phyloP scores from a whole-genome alignment of 1,139 yeast genomes.

The Scheffersomyces lignicola region DNA sequence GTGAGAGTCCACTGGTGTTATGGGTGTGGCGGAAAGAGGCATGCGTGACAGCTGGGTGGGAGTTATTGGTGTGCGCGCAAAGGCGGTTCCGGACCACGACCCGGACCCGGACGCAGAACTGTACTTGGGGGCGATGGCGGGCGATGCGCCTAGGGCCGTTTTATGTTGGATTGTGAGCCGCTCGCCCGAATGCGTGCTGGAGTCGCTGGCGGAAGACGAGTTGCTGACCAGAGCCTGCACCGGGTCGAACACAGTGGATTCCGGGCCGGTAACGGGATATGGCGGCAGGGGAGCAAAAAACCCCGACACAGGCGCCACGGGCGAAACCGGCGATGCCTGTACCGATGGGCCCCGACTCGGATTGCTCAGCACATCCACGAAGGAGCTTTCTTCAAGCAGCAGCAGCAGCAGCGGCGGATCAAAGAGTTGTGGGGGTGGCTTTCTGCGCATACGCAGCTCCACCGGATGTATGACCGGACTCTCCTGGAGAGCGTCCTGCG shows the following conservation, averaged over 20 bases:
- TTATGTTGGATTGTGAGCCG: too few relatives aligned
- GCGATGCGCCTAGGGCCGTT: too few relatives aligned
- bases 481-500: too few relatives aligned
- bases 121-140: too few relatives aligned
- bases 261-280: not conserved
- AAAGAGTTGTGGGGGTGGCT: conserved; percentile 2
- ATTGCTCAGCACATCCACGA: not conserved
- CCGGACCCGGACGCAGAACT: too few relatives aligned
- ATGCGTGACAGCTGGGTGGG: conserved; percentile 4
- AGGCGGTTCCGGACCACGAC: too few relatives aligned
- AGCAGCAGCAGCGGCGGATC: too few relatives aligned
- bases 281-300: too few relatives aligned
- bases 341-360: conserved; percentile 2
- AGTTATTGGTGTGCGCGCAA: conserved; percentile 1
- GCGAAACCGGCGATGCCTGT: too few relatives aligned
- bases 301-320: too few relatives aligned
- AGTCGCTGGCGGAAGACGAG: not conserved
- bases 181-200: not conserved
- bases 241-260: not conserved
- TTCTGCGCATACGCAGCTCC: not conserved
- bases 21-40: not conserved
- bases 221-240: not conserved
- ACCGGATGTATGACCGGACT: not conserved
- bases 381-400: not conserved
- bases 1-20: conserved; percentile 3